Conservation (phyloP, 352 stramenopile genomes). For the Pythium rishiriense region DNA sequence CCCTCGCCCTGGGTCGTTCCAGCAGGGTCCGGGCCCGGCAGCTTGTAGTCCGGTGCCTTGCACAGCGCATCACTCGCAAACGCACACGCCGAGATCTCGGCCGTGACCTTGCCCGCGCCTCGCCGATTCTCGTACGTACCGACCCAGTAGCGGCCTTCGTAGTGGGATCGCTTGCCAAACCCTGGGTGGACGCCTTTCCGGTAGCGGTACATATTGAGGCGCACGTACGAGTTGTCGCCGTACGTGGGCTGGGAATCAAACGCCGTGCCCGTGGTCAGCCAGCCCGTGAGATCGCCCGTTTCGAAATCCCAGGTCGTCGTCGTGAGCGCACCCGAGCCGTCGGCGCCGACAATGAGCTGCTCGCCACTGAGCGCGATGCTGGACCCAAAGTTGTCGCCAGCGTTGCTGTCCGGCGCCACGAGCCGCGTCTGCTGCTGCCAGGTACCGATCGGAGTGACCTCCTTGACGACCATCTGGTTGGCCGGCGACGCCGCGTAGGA, state of each 20-base stretch:
- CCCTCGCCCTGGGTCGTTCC: conserved; percentile 90
- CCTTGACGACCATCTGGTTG: conserved; percentile 54
- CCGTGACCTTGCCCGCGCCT: conserved; percentile 62
- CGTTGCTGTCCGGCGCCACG: conserved; percentile 64
- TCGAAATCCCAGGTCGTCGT: conserved; percentile 98
- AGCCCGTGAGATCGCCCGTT: conserved; percentile 94
- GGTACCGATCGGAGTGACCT: conserved; percentile 49
- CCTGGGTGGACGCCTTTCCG: conserved; percentile 32
- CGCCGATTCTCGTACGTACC: conserved; percentile 92
- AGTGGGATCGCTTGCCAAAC: conserved; percentile 42
- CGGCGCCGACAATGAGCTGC: conserved; percentile 74
- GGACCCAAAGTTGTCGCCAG: conserved; percentile 73
- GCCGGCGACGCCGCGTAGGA: conserved; percentile 50
- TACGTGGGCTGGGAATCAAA: conserved; percentile 95
- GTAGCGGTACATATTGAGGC: conserved; percentile 73
- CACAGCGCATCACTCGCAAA: conserved; percentile 77
- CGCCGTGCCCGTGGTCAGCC: conserved; percentile 90
- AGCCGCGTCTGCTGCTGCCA: conserved; percentile 70
- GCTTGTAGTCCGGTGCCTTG: conserved; percentile 69
- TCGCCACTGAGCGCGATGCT: conserved; percentile 78
- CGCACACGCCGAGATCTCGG: conserved; percentile 44
- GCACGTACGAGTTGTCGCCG: conserved; percentile 92
- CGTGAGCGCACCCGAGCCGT: conserved; percentile 61
- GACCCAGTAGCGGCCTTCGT: conserved; percentile 93
- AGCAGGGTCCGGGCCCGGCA: conserved; percentile 58